Evolutionary conservation across 257 asterid species (phyloP).

Genomic region (Craterostigma plantagineum): DNA sequence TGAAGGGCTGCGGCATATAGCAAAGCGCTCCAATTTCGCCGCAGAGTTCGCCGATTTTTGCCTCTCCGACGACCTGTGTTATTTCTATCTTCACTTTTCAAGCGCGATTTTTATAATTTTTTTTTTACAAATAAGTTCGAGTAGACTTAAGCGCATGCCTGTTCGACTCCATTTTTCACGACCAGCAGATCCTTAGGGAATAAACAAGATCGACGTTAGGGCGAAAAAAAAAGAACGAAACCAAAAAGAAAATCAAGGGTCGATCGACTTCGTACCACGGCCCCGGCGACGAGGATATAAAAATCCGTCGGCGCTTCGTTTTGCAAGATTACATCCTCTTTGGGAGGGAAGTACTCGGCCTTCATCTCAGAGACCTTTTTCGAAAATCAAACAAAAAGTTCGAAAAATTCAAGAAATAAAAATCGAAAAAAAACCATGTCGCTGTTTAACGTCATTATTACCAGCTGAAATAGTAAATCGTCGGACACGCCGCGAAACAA

Average conservation of each 20-base stretch:
- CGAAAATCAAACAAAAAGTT: no score
- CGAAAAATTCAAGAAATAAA: no score
- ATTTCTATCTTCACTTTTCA: no score
- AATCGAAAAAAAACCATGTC: no score
- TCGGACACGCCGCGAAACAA: slow-evolving; percentile 39
- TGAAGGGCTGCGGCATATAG: slow-evolving; percentile 73
- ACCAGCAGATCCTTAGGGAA: slow-evolving; percentile 33
- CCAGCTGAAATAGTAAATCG: slow-evolving; percentile 42
- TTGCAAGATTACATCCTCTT: slow-evolving; percentile 47
- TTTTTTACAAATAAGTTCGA: no score
- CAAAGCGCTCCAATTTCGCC: slow-evolving; percentile 94
- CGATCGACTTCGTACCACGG: slow-evolving; percentile 36
- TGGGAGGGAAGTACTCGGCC: slow-evolving; percentile 44
- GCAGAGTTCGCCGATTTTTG: slow-evolving; percentile 59
- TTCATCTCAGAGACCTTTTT: slow-evolving; percentile 44
- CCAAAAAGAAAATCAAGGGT: background rate
- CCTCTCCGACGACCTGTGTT: slow-evolving; percentile 45
- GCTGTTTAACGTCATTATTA: no score
- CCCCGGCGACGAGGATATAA: slow-evolving; percentile 32
- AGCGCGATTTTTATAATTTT: no score
- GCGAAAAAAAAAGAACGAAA: no score
- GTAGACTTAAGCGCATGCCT: slow-evolving; percentile 7
- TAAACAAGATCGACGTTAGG: no score
- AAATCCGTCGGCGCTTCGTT: slow-evolving; percentile 52
- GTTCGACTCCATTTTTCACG: slow-evolving; percentile 38